Evolutionary conservation across 2,329 filamentous ascomycete species (phyloP).

Genomic region (Ophiostoma triangulosporum): DNA sequence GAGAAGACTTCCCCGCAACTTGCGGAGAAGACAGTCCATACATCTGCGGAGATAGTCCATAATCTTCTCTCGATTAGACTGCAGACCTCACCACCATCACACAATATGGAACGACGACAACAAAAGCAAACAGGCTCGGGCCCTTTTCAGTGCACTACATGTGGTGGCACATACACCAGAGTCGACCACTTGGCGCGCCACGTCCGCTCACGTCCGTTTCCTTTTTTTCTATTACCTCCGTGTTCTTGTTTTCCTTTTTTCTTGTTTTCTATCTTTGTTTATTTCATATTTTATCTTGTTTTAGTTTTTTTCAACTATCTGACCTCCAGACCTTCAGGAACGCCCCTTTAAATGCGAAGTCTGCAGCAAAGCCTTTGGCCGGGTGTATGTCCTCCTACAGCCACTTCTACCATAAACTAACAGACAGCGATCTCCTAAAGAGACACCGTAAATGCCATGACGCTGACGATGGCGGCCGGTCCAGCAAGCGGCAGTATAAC

Average conservation of each 20-base stretch:
- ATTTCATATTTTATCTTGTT: no score
- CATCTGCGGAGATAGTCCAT: no score
- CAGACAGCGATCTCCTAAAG: constrained; percentile 11
- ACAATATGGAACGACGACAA: not conserved
- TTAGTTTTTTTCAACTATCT: no score
- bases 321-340: constrained; percentile 9
- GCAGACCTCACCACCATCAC: not conserved
- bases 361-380: constrained; percentile 11
- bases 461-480: not conserved
- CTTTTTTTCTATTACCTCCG: no score
- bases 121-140: not conserved
- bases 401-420: not conserved
- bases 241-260: no score
- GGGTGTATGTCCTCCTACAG: not conserved
- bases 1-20: no score
- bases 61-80: no score
- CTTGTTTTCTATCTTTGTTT: no score
- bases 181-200: constrained; percentile 12
- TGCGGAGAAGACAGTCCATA: no score
- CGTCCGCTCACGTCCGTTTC: constrained; percentile 10
- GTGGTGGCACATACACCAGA: constrained; percentile 9
- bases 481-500: not conserved
- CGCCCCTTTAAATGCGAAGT: constrained; percentile 9
- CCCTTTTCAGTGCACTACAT: constrained; percentile 11
- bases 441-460: constrained; percentile 7